phyloP scores from a whole-genome alignment of 2,329 filamentous ascomycete species.

The Thermomyces lanuginosus region DNA sequence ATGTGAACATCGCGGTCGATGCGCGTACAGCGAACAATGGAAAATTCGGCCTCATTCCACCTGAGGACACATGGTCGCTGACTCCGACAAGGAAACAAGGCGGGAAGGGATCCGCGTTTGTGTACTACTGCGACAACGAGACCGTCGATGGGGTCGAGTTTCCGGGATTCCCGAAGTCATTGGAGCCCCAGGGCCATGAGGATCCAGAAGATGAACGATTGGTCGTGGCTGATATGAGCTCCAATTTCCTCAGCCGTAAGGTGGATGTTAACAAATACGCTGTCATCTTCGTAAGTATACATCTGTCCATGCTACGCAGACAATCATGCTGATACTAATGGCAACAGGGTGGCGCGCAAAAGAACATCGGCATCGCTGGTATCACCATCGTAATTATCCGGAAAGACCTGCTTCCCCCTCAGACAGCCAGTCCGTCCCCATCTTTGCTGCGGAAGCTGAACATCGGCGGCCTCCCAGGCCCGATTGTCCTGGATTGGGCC shows the following conservation, averaged over 20 bases:
- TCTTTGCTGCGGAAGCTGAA: constrained; percentile 56
- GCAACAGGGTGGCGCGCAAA: constrained; percentile 56
- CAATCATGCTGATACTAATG: constrained; percentile 7
- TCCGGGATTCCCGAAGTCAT: constrained; percentile 49
- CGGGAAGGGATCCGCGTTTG: constrained; percentile 42
- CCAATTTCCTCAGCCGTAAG: constrained; percentile 72
- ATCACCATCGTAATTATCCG: constrained; percentile 74
- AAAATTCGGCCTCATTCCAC: constrained; percentile 74
- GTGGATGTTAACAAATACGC: constrained; percentile 67
- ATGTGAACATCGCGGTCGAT: constrained; percentile 65
- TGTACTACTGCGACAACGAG: constrained; percentile 90
- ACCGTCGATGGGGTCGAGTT: constrained; percentile 82
- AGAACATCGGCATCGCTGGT: constrained; percentile 78
- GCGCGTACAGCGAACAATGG: constrained; percentile 46
- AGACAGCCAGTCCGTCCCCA: constrained; percentile 47
- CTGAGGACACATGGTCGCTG: constrained; percentile 60
- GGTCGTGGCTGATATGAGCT: constrained; percentile 84
- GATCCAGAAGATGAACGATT: constrained; percentile 50
- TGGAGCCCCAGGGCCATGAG: constrained; percentile 39
- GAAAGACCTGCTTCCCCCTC: constrained; percentile 60
- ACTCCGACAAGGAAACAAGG: constrained; percentile 43
- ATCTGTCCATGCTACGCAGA: constrained; percentile 1
- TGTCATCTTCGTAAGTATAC: constrained; percentile 55
- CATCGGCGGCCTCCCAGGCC: constrained; percentile 47
- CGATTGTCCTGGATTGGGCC: constrained; percentile 67